Conservation (phyloP, 225 moss, liverwort and hornwort genomes). For the Asterella californica region DNA sequence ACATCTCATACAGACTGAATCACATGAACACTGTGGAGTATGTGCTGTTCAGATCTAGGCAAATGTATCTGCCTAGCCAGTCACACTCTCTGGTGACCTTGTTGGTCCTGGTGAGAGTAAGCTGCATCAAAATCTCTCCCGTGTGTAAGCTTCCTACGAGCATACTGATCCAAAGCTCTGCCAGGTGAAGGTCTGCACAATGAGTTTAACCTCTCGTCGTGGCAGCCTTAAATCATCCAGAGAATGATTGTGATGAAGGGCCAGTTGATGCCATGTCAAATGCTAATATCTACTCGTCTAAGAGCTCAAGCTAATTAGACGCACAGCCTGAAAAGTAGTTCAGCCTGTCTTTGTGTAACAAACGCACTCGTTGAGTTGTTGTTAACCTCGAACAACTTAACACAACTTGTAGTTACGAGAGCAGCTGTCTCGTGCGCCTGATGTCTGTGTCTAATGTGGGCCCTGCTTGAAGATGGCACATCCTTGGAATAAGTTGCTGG, state of each 20-base stretch:
- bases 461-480: not conserved
- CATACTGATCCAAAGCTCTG: slow-evolving; percentile 2
- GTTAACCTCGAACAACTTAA: not conserved
- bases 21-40: not conserved
- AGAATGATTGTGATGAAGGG: slow-evolving; percentile 6
- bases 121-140: not conserved
- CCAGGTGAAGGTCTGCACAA: slow-evolving; percentile 1
- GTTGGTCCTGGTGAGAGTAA: slow-evolving; percentile 2
- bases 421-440: not conserved
- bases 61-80: not conserved
- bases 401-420: not conserved
- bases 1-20: not conserved
- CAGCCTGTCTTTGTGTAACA: not conserved
- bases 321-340: not conserved
- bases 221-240: slow-evolving; percentile 1
- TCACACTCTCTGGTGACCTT: not conserved
- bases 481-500: not conserved
- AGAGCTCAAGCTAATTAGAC: not conserved
- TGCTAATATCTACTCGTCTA: slow-evolving; percentile 5
- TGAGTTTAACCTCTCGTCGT: slow-evolving; percentile 3
- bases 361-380: not conserved
- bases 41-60: not conserved
- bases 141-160: not conserved
- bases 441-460: not conserved
- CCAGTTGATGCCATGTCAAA: not conserved